Evolutionary conservation across 768 basidiomycete genomes (phyloP), one percentile per base, ranked within the genome.

Genomic region (Leccinum fibrillosum): DNA sequence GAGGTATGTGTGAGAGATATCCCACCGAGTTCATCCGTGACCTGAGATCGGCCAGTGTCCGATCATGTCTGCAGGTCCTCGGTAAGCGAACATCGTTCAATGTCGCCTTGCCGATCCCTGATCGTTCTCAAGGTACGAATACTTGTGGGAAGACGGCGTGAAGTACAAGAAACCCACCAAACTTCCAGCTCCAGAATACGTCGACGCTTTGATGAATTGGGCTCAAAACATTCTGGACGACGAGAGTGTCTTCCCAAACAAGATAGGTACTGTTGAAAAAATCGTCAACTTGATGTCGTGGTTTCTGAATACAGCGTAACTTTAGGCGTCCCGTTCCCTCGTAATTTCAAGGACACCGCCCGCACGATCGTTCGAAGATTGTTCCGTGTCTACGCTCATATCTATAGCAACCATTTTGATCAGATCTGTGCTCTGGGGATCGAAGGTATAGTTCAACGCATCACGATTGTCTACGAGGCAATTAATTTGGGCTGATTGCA

Each of bases 121-220:
- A 62, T 49, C 17, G 42, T 55, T 53, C n/a, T 34, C 10, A 69
- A 94, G 93, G 64, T 96, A 93, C 70, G 93, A 96, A 70, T 96
- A 96, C 72, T 82, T 94, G 8, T 96, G 93, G 93, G 93, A 95
- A 70, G 93, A 94, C 63, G 92, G 93, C 12, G 79, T 84, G 52
- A 90, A 84, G 65, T 95, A 87, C 79, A 92, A 88, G 76, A 85
- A 83, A 44, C 93, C 93, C 15, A 92, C 92, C n/a, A 96, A 94
- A 72, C 82, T 96, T n/a, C 83, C 92, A 1, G 94, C 93, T 2
- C 93, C 94, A 0, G 94, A 95, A 59, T 99, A 99, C 69, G 95
- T 98, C 44, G 97, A 99, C 68, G 90, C 92, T 10, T 79, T 99
- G 55, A 99, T 99, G 97, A 97, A 94, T 72, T 99, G 97, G 97